phyloP scores from a whole-genome alignment of 2,329 filamentous ascomycete genomes.

The Aspergillus novofumigatus region DNA sequence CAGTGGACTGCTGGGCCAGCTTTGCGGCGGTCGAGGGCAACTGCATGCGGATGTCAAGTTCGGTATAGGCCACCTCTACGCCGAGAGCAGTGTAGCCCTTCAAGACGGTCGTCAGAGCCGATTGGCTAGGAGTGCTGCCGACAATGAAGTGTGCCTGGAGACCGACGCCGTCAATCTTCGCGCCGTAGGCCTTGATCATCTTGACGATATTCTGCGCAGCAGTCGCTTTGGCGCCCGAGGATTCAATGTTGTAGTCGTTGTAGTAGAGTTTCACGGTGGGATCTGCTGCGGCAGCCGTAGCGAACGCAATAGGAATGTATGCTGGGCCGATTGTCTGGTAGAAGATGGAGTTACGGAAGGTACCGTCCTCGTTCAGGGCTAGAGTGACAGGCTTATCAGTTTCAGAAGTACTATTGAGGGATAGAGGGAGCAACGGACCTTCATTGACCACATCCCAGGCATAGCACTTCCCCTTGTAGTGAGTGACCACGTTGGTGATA shows the following conservation, averaged over 20 bases:
- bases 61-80: constrained; percentile 41
- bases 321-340: constrained; percentile 42
- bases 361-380: constrained; percentile 46
- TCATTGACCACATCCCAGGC: constrained; percentile 42
- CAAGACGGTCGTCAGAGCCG: constrained; percentile 37
- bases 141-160: constrained; percentile 41
- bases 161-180: constrained; percentile 48
- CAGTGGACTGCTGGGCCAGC: constrained; percentile 28
- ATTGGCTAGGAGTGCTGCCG: constrained; percentile 39
- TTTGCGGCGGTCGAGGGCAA: constrained; percentile 23
- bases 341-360: constrained; percentile 41
- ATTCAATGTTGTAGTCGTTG: constrained; percentile 45
- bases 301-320: constrained; percentile 46
- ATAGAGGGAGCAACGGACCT: constrained; percentile 13
- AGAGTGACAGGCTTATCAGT: neutral
- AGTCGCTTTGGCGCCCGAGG: constrained; percentile 31
- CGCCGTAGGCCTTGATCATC: constrained; percentile 34
- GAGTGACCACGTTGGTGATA: constrained; percentile 33
- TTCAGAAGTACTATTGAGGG: neutral
- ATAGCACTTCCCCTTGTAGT: constrained; percentile 35
- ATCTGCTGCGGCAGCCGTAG: constrained; percentile 53
- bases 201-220: constrained; percentile 36
- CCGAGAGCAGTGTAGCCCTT: constrained; percentile 34
- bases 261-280: constrained; percentile 48
- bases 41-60: constrained; percentile 49